Evolutionary conservation across 106 monocot species (phyloP), one percentile per base, ranked within the genome.

Genomic region (Allium sativum): DNA sequence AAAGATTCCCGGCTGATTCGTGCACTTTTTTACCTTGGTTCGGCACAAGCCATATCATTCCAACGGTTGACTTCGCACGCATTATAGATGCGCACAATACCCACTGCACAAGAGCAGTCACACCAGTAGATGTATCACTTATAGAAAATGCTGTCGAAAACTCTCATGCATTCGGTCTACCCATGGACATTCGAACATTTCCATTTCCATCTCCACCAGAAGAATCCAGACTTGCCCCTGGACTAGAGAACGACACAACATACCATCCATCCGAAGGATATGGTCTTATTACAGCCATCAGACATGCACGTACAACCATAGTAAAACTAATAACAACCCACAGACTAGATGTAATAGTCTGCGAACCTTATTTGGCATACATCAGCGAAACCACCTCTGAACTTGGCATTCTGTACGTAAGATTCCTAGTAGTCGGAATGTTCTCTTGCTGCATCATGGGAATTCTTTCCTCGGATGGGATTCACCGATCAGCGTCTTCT

Each of bases 11-110:
- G 1, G 1, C 12, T 5, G 48, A 10, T 48, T 15, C 48, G 48
- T 15, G 48, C 48, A 15, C 0, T 84, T 11, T 61, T 59, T 64
- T 84, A 57, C 84, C 84, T 14, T 59, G 74, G 63, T 16, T 71
- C 56, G 70, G 67, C n/a, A 58, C 61, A 0, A 77, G 84, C 67
- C 84, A 85, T 65, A 69, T 81, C 55, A 50, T 77, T 44, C 84
- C 84, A 60, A 42, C 61, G 65, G 61, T 66, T 13, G 77, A 77
- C 73, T 59, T 84, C 54, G 80, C 71, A 57, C 61, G 48, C 64
- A 63, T 80, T 10, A 62, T 84, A 22, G 66, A 70, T 45, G 10
- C 62, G 42, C 80, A 58, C 20, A 74, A 74, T 11, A 68, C 59
- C 40, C 43, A 18, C 52, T 18, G 57, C 59, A 72, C 72, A 54